Evolutionary conservation across 306 rosid species (phyloP).

Genomic region (Prunus campanulata): DNA sequence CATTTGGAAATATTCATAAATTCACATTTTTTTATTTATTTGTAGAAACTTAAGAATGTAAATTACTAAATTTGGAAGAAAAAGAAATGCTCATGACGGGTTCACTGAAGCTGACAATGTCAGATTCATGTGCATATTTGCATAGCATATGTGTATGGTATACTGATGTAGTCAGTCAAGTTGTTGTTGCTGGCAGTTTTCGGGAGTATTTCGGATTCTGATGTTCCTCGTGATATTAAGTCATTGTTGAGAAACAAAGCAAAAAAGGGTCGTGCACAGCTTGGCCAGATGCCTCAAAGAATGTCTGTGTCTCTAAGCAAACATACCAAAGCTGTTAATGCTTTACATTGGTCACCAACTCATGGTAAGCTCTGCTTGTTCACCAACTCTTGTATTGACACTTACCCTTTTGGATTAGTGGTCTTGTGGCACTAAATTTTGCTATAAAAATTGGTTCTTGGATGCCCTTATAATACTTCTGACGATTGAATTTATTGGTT

Average conservation of each 20-base stretch:
- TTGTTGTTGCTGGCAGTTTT: slow-evolving; percentile 29
- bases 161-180: neutral
- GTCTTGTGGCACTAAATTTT: neutral
- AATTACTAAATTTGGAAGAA: neutral
- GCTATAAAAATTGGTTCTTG: neutral
- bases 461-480: neutral
- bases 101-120: neutral
- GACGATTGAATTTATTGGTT: neutral
- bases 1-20: neutral
- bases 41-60: neutral
- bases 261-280: slow-evolving; percentile 35
- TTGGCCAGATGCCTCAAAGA: slow-evolving; percentile 36
- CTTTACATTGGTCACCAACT: slow-evolving; percentile 76
- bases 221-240: slow-evolving; percentile 44
- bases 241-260: slow-evolving; percentile 53
- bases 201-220: slow-evolving; percentile 62
- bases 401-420: neutral
- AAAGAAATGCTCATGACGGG: neutral
- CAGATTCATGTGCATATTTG: neutral
- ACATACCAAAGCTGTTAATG: slow-evolving; percentile 71
- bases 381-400: neutral
- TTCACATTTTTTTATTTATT: neutral
- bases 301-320: slow-evolving; percentile 44
- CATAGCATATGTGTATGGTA: neutral
- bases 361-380: slow-evolving; percentile 46